These are phyloP conservation scores for Vigna angularis DNA, from an alignment of 306 rosid species.

Conservation along the genomic window DNA sequence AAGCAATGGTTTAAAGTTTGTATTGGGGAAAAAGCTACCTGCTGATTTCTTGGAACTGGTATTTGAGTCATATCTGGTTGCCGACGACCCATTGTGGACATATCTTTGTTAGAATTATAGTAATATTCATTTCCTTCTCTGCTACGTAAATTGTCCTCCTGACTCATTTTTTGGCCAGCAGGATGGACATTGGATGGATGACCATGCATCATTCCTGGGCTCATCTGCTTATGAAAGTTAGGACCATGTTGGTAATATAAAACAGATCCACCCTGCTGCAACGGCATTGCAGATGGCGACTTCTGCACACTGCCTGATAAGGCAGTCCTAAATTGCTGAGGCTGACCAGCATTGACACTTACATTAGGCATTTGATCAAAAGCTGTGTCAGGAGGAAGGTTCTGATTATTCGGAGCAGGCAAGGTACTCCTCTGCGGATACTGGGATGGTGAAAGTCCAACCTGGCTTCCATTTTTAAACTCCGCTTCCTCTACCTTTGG, in stretches of 20 bases:
- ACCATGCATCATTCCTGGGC: constrained; percentile 63
- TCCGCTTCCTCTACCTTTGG: constrained; percentile 70
- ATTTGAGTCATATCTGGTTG: constrained; percentile 79
- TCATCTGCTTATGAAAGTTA: constrained; percentile 75
- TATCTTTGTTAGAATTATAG: constrained; percentile 69
- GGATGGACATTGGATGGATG: constrained; percentile 74
- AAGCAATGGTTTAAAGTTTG: constrained; percentile 5
- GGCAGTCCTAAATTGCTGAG: constrained; percentile 66
- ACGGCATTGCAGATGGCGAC: constrained; percentile 62
- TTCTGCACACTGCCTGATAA: constrained; percentile 63
- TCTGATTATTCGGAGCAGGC: constrained; percentile 64
- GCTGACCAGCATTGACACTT: constrained; percentile 67
- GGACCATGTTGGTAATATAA: constrained; percentile 67
- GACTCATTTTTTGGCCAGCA: constrained; percentile 60
- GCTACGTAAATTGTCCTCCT: constrained; percentile 61
- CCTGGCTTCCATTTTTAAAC: constrained; percentile 71
- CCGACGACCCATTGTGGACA: constrained; percentile 58
- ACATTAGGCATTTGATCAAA: constrained; percentile 64
- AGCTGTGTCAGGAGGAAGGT: constrained; percentile 56
- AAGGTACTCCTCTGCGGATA: constrained; percentile 68
- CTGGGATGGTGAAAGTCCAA: constrained; percentile 78
- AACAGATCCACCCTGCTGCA: constrained; percentile 70
- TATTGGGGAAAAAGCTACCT: constrained; percentile 52
- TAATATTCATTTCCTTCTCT: constrained; percentile 77
- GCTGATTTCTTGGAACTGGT: constrained; percentile 73